Conservation (phyloP, 208 protist genomes). For the Leishmania tropica region DNA sequence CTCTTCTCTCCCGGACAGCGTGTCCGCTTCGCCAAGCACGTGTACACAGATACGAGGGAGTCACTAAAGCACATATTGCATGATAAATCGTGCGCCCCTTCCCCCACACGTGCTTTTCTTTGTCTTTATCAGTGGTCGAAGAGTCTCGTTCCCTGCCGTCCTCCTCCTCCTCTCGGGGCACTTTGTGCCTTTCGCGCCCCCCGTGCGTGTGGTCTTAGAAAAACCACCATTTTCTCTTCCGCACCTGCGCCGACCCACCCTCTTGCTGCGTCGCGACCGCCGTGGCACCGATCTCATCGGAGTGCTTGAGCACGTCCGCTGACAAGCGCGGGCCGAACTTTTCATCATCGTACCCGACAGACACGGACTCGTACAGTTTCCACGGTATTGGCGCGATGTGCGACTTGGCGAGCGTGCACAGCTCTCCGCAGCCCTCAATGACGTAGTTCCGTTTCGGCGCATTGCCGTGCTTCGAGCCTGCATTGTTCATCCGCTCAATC, state of each 20-base stretch:
- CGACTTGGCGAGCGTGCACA: slow-evolving; percentile 88
- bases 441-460: slow-evolving; percentile 75
- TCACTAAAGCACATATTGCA: neutral
- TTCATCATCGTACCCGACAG: slow-evolving; percentile 80
- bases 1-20: neutral
- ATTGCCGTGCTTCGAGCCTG: slow-evolving; percentile 82
- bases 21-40: neutral
- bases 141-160: neutral
- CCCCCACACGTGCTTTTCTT: neutral
- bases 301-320: slow-evolving; percentile 38
- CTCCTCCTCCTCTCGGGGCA: neutral
- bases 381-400: slow-evolving; percentile 86
- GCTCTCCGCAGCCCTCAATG: slow-evolving; percentile 81
- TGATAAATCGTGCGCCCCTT: neutral
- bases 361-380: slow-evolving; percentile 80
- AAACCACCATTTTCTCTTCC: slow-evolving; percentile 29
- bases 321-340: slow-evolving; percentile 62
- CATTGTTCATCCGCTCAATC: slow-evolving; percentile 84
- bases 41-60: neutral
- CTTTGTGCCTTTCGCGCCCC: no score
- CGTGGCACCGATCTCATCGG: slow-evolving; percentile 30
- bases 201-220: slow-evolving; percentile 19
- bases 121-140: neutral
- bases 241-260: neutral
- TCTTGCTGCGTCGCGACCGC: neutral